These are phyloP conservation scores for Microdochium trichocladiopsis DNA, from an alignment of 2,329 filamentous ascomycete species.

Conservation along the genomic window DNA sequence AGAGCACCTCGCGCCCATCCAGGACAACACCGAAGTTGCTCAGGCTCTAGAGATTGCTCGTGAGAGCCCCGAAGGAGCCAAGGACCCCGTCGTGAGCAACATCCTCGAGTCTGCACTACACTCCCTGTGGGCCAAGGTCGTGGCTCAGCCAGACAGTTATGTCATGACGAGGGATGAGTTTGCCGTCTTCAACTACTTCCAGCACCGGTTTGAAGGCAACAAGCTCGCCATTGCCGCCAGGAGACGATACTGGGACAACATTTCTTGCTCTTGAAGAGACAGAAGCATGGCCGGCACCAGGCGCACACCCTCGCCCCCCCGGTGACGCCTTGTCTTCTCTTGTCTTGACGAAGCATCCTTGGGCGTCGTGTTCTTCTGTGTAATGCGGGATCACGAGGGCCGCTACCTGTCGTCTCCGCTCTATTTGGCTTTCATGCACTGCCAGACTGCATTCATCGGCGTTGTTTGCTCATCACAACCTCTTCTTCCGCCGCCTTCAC, in stretches of 20 bases:
- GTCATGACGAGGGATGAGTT: constrained; percentile 73
- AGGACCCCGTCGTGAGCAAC: constrained; percentile 54
- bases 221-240: constrained; percentile 38
- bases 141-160: constrained; percentile 59
- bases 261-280: constrained; percentile 6
- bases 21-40: constrained; percentile 39
- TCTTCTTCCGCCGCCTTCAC: too few relatives aligned
- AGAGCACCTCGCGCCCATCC: not conserved
- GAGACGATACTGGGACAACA: constrained; percentile 46
- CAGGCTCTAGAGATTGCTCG: constrained; percentile 70
- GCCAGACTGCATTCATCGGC: too few relatives aligned
- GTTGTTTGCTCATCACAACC: too few relatives aligned
- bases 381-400: not conserved
- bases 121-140: constrained; percentile 62
- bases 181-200: constrained; percentile 80
- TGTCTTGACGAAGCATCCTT: too few relatives aligned
- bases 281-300: not conserved
- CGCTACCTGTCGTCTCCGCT: not conserved
- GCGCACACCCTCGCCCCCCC: too few relatives aligned
- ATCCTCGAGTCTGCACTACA: constrained; percentile 59
- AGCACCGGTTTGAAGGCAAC: constrained; percentile 54
- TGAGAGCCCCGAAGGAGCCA: constrained; percentile 59
- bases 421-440: too few relatives aligned
- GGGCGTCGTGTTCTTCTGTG: not conserved
- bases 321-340: not conserved